Evolutionary conservation across 2,329 filamentous ascomycete genomes (phyloP).

Genomic region (Colletotrichum sp.): DNA sequence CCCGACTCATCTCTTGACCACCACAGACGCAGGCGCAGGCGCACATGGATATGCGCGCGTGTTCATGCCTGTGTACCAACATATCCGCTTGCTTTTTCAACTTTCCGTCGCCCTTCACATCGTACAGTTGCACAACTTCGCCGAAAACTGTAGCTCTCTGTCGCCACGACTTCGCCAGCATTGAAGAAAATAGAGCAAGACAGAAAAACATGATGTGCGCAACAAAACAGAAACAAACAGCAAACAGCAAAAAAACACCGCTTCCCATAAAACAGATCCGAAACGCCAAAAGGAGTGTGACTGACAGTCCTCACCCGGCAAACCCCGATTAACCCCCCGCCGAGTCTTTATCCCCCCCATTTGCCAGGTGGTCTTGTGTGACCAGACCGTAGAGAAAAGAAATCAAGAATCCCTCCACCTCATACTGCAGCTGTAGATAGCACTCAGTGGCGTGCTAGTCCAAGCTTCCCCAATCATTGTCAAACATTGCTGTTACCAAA

Average conservation of each 20-base stretch:
- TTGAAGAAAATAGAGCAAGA: background rate
- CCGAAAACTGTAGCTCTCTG: background rate
- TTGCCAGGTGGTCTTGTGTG: constrained; percentile 9
- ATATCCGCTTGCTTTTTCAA: constrained; percentile 8
- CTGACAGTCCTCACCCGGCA: constrained; percentile 10
- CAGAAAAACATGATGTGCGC: background rate
- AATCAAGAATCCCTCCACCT: background rate
- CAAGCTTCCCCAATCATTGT: background rate
- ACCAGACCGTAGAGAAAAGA: background rate
- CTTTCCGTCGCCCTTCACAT: constrained; percentile 3
- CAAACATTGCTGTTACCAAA: background rate
- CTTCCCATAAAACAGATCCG: constrained; percentile 10
- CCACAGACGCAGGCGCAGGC: background rate
- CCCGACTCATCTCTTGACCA: background rate
- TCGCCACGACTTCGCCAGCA: background rate
- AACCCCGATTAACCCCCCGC: constrained; percentile 7
- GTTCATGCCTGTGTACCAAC: constrained; percentile 9
- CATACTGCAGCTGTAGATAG: background rate
- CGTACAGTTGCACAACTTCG: constrained; percentile 20
- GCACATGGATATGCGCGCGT: background rate
- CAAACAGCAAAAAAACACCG: constrained; percentile 16
- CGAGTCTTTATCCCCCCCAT: background rate
- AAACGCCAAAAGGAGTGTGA: constrained; percentile 24
- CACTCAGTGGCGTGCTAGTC: background rate
- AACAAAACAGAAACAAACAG: background rate